Conservation (phyloP, 202 grass and related monocot species). For the Setaria viridis region DNA sequence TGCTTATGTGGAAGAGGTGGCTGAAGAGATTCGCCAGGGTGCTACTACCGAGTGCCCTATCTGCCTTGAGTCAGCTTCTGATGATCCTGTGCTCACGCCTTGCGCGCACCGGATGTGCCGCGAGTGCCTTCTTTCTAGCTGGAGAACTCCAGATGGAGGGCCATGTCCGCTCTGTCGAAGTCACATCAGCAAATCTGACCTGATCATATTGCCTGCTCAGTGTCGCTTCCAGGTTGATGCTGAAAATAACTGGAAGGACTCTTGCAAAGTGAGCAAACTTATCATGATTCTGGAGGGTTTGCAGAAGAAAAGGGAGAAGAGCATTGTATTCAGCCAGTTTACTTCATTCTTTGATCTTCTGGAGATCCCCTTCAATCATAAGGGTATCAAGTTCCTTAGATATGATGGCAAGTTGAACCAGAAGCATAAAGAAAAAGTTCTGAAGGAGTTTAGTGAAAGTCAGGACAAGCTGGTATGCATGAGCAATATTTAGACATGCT, state of each 20-base stretch:
- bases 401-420: conserved; percentile 85
- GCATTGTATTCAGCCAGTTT: conserved; percentile 95
- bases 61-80: conserved; percentile 93
- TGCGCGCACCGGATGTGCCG: conserved; percentile 85
- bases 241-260: conserved; percentile 90
- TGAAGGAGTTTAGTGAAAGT: conserved; percentile 82
- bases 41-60: conserved; percentile 77
- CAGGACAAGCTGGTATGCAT: conserved; percentile 65
- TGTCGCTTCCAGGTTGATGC: conserved; percentile 66
- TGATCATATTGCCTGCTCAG: conserved; percentile 71
- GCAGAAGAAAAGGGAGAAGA: conserved; percentile 73
- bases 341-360: conserved; percentile 92
- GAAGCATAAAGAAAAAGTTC: conserved; percentile 71
- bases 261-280: conserved; percentile 75
- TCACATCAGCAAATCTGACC: conserved; percentile 56
- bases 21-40: conserved; percentile 79
- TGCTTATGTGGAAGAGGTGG: conserved; percentile 83
- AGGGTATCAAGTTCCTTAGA: conserved; percentile 71
- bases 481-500: conserved; percentile 21
- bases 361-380: conserved; percentile 69
- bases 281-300: conserved; percentile 60
- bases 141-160: conserved; percentile 60
- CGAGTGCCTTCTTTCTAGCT: conserved; percentile 82
- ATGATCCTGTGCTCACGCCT: conserved; percentile 83
- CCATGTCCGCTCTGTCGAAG: conserved; percentile 75